Base-by-base conservation (phyloP, 2,329 filamentous ascomycete genomes). In the Pleomassaria siparia region DNA sequence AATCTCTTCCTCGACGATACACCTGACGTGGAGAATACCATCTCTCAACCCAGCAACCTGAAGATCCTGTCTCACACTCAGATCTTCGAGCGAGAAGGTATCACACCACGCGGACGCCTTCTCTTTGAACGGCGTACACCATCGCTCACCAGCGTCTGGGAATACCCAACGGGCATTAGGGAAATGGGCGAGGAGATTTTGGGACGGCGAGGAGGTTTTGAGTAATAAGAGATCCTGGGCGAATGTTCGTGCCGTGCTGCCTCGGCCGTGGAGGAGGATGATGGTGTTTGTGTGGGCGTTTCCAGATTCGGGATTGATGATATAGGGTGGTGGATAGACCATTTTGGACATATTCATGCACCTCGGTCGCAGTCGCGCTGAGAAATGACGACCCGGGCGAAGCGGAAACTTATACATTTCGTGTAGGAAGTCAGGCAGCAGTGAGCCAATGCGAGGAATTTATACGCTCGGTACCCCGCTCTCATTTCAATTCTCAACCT, bases 161-260 rank as follows among this genome's bases (percentile, higher is more conserved):
- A 80, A 80, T 12, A 80, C 75, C 73, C 76, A 80, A 44, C 74
- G 72, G 46, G 79, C 69, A 4, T 71, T 69, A 4, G 78, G 76
- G 28, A 79, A 74, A 8, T 62, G 56, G 3, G 74, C 66, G 10
- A 59, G 37, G 1, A 79, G 71, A 1, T 66, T 67, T 29, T 37
- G 15, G 13, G 15, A 8, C 25, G 25, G 15, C 4, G 21, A 29
- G 11, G 51, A 50, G 9, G 44, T 44, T 20, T 43, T 29, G 15
- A 51, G 35, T 2, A 42, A 39, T 53, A 78, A 73, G 36, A 78
- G 56, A 42, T 77, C 72, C 10, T 36, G 42, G 0, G 70, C 66
- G 42, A 76, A 77, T 22, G 74, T 67, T 1, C 52, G 16, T n/a
- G 62, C 66, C 2, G 54, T 62, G 51, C 72, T 76, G 50, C 73